phyloP scores from a whole-genome alignment of 169 alveolate species.

The Cystoisospora suis region DNA sequence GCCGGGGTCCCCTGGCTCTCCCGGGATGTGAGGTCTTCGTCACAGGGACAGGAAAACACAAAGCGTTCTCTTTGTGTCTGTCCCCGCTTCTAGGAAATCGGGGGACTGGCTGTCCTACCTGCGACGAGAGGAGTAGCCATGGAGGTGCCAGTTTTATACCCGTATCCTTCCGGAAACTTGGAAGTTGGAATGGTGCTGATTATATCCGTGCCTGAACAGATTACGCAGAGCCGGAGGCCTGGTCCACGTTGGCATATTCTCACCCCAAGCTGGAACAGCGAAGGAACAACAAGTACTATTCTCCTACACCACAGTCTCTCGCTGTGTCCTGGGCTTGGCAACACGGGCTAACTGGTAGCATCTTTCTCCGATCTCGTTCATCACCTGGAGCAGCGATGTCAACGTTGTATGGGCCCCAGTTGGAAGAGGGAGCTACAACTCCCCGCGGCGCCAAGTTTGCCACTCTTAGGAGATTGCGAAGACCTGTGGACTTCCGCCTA shows the following conservation, averaged over 20 bases:
- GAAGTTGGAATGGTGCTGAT: conserved; percentile 47
- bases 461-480: conserved; percentile 17
- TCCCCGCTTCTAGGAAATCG: no score
- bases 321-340: no score
- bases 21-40: no score
- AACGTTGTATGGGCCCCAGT: conserved; percentile 41
- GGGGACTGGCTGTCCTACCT: not conserved
- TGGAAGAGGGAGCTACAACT: conserved; percentile 24
- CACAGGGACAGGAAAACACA: no score
- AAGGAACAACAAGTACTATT: no score
- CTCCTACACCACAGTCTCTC: no score
- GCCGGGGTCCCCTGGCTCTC: no score
- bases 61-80: no score
- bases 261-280: no score
- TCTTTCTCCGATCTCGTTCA: not conserved
- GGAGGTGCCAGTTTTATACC: conserved; percentile 62
- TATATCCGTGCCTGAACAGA: conserved; percentile 53
- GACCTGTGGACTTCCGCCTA: conserved; percentile 24
- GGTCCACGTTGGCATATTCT: no score
- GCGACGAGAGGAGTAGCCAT: conserved; percentile 66
- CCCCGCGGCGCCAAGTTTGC: conserved; percentile 38
- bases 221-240: not conserved
- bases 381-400: conserved; percentile 53
- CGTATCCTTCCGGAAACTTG: conserved; percentile 44
- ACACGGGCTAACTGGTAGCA: no score